Evolutionary conservation across 352 stramenopile genomes (phyloP).

Genomic region (Detonula confervacea): DNA sequence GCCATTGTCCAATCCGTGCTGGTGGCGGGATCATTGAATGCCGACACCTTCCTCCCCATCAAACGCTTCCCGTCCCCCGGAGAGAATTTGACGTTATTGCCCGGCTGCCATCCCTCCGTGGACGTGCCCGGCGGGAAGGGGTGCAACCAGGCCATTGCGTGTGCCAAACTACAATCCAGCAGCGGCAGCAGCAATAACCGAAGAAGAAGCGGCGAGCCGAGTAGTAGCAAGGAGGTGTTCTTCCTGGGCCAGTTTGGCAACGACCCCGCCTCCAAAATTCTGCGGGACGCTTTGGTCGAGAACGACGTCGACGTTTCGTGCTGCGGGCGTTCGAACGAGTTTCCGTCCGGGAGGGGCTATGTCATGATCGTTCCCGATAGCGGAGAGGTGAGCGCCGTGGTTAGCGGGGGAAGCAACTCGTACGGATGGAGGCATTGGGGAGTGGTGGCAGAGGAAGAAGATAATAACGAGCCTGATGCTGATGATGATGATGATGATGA

Average conservation of each 20-base stretch:
- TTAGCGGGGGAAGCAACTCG: constrained; percentile 73
- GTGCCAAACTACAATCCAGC: constrained; percentile 65
- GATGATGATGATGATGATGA: constrained; percentile 1
- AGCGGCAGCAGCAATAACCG: too few species aligned
- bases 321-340: constrained; percentile 43
- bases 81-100: constrained; percentile 79
- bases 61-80: constrained; percentile 63
- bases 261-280: constrained; percentile 54
- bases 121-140: constrained; percentile 82
- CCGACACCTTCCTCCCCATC: constrained; percentile 78
- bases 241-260: constrained; percentile 80
- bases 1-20: constrained; percentile 55
- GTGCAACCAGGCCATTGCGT: constrained; percentile 81
- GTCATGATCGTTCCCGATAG: constrained; percentile 68
- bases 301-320: constrained; percentile 56
- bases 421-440: constrained; percentile 65
- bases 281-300: constrained; percentile 48
- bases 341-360: constrained; percentile 74
- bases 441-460: constrained; percentile 24
- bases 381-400: constrained; percentile 71
- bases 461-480: not conserved
- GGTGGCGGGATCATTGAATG: constrained; percentile 79
- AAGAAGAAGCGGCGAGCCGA: too few species aligned
- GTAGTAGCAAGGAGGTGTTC: constrained; percentile 10
- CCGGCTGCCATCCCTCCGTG: constrained; percentile 31